Evolutionary conservation across 495 filamentous ascomycete genomes (phyloP).

Genomic region (Lepidopterella palustris): DNA sequence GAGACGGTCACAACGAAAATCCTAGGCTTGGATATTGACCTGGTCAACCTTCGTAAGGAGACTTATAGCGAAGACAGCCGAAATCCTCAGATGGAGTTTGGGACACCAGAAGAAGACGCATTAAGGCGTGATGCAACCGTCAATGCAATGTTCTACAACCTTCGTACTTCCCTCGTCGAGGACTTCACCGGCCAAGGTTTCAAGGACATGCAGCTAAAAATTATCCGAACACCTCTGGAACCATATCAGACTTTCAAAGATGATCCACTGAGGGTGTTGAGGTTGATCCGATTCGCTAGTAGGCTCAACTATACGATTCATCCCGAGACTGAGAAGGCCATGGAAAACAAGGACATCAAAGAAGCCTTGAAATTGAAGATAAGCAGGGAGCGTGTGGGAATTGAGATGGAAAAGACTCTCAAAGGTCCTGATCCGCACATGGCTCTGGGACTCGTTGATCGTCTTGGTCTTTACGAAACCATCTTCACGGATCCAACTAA

Average conservation of each 20-base stretch:
- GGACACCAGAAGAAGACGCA: slow-evolving; percentile 84
- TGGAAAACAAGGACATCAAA: slow-evolving; percentile 68
- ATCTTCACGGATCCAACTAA: slow-evolving; percentile 67
- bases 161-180: slow-evolving; percentile 67
- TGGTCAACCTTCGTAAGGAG: slow-evolving; percentile 92
- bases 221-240: slow-evolving; percentile 82
- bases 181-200: slow-evolving; percentile 75
- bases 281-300: slow-evolving; percentile 85
- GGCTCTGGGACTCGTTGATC: slow-evolving; percentile 66
- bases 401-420: slow-evolving; percentile 87
- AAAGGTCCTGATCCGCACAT: slow-evolving; percentile 63
- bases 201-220: slow-evolving; percentile 59
- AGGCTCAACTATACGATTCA: slow-evolving; percentile 75
- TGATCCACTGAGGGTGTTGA: slow-evolving; percentile 84
- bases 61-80: slow-evolving; percentile 79
- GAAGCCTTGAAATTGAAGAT: slow-evolving; percentile 80
- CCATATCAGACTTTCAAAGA: slow-evolving; percentile 92
- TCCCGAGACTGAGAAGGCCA: slow-evolving; percentile 56
- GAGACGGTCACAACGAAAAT: slow-evolving; percentile 85
- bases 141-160: slow-evolving; percentile 94
- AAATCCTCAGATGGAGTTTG: slow-evolving; percentile 90
- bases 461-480: slow-evolving; percentile 66
- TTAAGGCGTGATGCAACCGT: slow-evolving; percentile 85
- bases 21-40: slow-evolving; percentile 82
- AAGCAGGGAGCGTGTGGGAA: slow-evolving; percentile 76